These are phyloP conservation scores for Hibiscus syriacus DNA, from an alignment of 345 rosid species.

Conservation along the genomic window DNA sequence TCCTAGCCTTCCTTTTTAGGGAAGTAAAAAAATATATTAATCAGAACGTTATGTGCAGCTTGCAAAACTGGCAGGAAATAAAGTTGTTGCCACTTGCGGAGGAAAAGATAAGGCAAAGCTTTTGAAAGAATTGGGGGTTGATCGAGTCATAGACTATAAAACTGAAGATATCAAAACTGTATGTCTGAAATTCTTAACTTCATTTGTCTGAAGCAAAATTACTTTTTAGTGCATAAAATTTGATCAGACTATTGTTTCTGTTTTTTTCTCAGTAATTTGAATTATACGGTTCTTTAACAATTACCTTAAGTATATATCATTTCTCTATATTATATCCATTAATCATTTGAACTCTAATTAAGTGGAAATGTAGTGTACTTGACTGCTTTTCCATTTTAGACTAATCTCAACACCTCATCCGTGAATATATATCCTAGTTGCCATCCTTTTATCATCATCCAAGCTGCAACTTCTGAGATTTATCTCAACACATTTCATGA, in stretches of 20 bases:
- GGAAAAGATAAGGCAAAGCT: conserved; percentile 78
- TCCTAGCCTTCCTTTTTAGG: not conserved
- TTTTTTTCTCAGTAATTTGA: not conserved
- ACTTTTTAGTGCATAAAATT: not conserved
- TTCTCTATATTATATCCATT: not conserved
- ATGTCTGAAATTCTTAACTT: conserved; percentile 11
- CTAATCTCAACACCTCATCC: not conserved
- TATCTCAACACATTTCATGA: not conserved
- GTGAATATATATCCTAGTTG: not conserved
- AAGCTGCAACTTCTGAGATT: not conserved
- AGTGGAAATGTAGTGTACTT: not conserved
- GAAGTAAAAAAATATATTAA: not conserved
- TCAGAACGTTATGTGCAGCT: conserved; percentile 44
- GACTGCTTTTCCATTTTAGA: not conserved
- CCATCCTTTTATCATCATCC: not conserved
- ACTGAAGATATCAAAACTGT: conserved; percentile 79
- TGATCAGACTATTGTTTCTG: not conserved
- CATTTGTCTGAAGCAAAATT: not conserved
- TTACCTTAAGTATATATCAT: not conserved
- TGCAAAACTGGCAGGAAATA: conserved; percentile 83
- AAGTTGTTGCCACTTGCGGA: conserved; percentile 88
- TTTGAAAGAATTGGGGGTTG: conserved; percentile 73
- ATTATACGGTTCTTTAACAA: not conserved
- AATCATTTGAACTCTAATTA: not conserved
- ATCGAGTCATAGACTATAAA: conserved; percentile 85